phyloP scores from a whole-genome alignment of 2,329 filamentous ascomycete species.

The Coleophoma crateriformis region DNA sequence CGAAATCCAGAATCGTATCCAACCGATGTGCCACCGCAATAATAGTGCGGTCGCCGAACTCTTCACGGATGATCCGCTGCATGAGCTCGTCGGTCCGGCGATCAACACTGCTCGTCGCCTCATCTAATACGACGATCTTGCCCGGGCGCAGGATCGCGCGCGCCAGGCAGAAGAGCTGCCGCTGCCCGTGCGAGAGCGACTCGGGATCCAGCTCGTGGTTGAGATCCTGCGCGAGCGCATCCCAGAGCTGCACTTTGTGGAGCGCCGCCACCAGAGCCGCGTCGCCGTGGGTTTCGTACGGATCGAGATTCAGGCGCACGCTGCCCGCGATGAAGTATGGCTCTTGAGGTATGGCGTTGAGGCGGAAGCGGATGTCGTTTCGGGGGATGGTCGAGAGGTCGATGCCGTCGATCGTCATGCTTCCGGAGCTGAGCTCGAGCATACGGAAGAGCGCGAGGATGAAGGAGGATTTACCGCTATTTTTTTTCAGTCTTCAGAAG shows the following conservation, averaged over 20 bases:
- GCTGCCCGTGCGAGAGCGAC: constrained; percentile 37
- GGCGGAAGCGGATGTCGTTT: constrained; percentile 31
- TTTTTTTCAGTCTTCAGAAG: too few relatives aligned
- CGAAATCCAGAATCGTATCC: constrained; percentile 42
- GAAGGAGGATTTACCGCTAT: constrained; percentile 32
- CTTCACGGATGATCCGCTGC: constrained; percentile 45
- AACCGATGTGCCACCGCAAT: constrained; percentile 30
- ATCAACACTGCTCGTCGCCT: constrained; percentile 46
- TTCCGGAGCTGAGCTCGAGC: constrained; percentile 34
- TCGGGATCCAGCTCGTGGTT: constrained; percentile 23
- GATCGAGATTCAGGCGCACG: constrained; percentile 31
- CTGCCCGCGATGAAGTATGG: constrained; percentile 33
- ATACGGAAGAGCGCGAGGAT: constrained; percentile 41
- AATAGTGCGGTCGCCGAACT: constrained; percentile 49
- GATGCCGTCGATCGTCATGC: constrained; percentile 34
- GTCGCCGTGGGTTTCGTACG: constrained; percentile 16
- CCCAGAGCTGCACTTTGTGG: background rate
- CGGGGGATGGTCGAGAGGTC: constrained; percentile 32
- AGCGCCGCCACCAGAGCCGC: background rate
- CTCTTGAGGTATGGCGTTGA: constrained; percentile 38
- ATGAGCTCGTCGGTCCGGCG: constrained; percentile 49
- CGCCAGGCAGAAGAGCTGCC: constrained; percentile 41
- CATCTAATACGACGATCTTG: constrained; percentile 33
- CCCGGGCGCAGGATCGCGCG: constrained; percentile 34
- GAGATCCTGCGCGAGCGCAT: constrained; percentile 18